Evolutionary conservation across 2,329 filamentous ascomycete genomes (phyloP).

Genomic region (Drechslerella dactyloides): DNA sequence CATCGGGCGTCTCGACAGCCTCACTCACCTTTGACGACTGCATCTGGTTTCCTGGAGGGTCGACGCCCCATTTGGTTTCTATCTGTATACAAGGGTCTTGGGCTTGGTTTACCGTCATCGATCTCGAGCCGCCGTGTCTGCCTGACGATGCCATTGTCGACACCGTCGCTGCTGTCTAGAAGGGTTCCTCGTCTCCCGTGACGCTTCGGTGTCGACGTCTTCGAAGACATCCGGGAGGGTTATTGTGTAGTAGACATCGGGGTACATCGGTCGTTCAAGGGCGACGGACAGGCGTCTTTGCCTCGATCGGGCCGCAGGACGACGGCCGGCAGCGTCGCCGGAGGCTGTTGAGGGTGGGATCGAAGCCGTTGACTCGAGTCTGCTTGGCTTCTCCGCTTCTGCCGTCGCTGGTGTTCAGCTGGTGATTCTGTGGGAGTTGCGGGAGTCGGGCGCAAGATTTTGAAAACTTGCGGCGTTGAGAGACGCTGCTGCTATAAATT

Average conservation of each 20-base stretch:
- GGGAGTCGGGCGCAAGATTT: no score
- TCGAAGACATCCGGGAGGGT: conserved; percentile 15
- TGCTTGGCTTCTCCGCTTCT: neutral
- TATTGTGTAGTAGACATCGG: neutral
- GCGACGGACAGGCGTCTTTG: neutral
- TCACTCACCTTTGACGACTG: conserved; percentile 17
- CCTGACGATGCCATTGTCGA: conserved; percentile 43
- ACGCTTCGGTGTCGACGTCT: conserved; percentile 18
- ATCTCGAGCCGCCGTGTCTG: conserved; percentile 4
- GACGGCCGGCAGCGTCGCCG: neutral
- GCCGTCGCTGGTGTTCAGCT: neutral
- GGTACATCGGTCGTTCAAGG: neutral
- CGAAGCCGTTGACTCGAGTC: neutral
- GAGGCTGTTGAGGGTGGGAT: neutral
- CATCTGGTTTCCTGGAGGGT: neutral
- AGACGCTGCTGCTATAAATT: no score
- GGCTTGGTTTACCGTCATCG: neutral
- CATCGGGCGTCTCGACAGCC: conserved; percentile 5
- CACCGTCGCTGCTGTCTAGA: conserved; percentile 20
- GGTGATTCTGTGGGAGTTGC: neutral
- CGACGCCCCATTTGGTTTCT: neutral
- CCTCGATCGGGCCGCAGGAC: neutral
- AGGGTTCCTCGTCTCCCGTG: conserved; percentile 29
- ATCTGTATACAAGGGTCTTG: neutral
- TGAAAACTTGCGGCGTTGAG: no score